These are phyloP conservation scores for Castanea mollissima DNA, from an alignment of 306 rosid genomes.

Conservation along the genomic window DNA sequence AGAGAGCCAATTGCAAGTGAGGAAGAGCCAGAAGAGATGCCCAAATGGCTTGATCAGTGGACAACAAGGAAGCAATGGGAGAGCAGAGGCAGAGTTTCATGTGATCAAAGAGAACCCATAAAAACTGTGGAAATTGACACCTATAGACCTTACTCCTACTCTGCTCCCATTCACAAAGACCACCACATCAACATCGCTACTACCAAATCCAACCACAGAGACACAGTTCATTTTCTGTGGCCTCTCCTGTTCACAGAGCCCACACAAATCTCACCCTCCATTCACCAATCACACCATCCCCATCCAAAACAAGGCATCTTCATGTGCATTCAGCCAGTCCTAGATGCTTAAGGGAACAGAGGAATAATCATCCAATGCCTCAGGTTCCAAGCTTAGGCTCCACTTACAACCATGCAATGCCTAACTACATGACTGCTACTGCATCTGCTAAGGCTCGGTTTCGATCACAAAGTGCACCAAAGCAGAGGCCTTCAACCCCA, in stretches of 20 bases:
- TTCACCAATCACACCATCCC: conserved; percentile 35
- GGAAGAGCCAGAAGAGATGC: conserved; percentile 32
- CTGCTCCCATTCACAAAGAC: not conserved
- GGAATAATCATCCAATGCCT: conserved; percentile 1
- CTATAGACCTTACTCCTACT: conserved; percentile 33
- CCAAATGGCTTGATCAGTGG: conserved; percentile 30
- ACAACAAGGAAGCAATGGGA: conserved; percentile 28
- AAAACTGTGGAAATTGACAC: conserved; percentile 62
- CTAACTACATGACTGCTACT: conserved; percentile 57
- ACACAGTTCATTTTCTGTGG: conserved; percentile 14
- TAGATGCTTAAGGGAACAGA: conserved; percentile 18
- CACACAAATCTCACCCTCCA: conserved; percentile 16
- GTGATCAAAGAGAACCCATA: conserved; percentile 38
- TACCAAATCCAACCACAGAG: conserved; percentile 13
- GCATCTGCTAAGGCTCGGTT: conserved; percentile 50
- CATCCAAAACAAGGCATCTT: conserved; percentile 26
- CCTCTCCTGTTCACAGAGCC: conserved; percentile 20
- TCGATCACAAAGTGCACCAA: conserved; percentile 50
- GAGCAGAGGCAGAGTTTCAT: conserved; percentile 39
- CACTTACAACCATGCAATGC: conserved; percentile 14
- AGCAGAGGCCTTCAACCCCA: conserved; percentile 34
- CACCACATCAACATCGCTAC: conserved; percentile 9
- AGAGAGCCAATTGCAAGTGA: conserved; percentile 25
- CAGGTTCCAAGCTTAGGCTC: not conserved
- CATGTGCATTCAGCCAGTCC: conserved; percentile 43